Base-by-base conservation (phyloP, 305 asterid genomes). In the Striga hermonthica region DNA sequence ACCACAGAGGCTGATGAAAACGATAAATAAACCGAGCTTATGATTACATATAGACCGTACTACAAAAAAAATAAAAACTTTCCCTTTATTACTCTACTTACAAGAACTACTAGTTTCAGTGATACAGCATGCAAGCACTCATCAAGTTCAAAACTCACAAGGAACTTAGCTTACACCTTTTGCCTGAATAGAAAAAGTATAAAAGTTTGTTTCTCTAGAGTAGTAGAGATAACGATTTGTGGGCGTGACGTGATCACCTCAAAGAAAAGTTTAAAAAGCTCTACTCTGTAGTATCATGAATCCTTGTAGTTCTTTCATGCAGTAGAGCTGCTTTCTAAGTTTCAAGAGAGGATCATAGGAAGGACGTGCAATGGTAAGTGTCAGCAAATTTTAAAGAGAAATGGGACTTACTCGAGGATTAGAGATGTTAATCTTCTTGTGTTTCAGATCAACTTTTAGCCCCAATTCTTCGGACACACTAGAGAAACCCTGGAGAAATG, bases 371-470 rank as follows among this genome's bases (percentile, higher is more conserved):
- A 63, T 63, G 58, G 9, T 60, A 10, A 41, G 67, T n/a, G 9
- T 35, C 39, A 49, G 31, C 44, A 48, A 11, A 12, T 34, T 69
- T n/a, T 61, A 36, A 50, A 48, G 14, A 55, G 59, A 75, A 44
- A 37, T n/a, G 13, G 31, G 45, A 80, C 94, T 83, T 74, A 89
- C 96, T 78, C 96, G 83, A 67, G 92, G 79, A 75, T 85, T 83
- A 37, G 96, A 89, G 69, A 89, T 84, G 82, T 89, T 89, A 57
- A 89, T 89, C 74, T 86, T 89, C 78, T 89, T 89, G 86, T 89
- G 96, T 81, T 86, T 89, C 67, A 89, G 69, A 55, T 84, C 90
- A 68, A 89, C 87, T 47, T 82, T 75, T 65, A 86, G 80, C 70
- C 88, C 96, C 80, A 81, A 64, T 64, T 84, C 95, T 70, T 74